These are phyloP conservation scores for Samsoniella hepiali DNA, from an alignment of 2,329 filamentous ascomycete genomes.

Conservation along the genomic window DNA sequence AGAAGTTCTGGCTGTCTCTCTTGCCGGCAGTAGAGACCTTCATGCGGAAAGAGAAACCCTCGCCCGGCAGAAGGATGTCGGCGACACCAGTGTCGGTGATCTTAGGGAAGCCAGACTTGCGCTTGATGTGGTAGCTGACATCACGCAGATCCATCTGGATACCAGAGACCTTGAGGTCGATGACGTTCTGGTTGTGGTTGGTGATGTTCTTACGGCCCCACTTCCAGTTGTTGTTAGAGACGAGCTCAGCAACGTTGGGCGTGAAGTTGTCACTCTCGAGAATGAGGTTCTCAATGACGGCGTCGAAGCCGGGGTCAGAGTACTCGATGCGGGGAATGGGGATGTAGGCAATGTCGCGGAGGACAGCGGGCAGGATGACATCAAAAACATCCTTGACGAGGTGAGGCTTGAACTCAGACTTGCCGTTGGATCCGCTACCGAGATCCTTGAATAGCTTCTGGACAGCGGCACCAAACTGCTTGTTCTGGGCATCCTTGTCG, in stretches of 20 bases:
- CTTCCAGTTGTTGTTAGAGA: constrained; percentile 89
- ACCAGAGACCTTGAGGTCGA: constrained; percentile 79
- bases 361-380: constrained; percentile 76
- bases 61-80: constrained; percentile 82
- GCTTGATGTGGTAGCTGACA: constrained; percentile 92
- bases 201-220: constrained; percentile 87
- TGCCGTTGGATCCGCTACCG: constrained; percentile 82
- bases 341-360: constrained; percentile 85
- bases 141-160: constrained; percentile 90
- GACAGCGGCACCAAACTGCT: constrained; percentile 69
- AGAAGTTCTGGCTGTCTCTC: constrained; percentile 75
- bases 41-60: constrained; percentile 88
- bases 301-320: constrained; percentile 77
- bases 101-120: constrained; percentile 87
- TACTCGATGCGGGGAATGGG: constrained; percentile 94
- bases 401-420: constrained; percentile 87
- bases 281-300: constrained; percentile 89
- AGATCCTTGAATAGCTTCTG: constrained; percentile 84
- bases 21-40: constrained; percentile 78
- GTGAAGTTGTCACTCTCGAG: constrained; percentile 96
- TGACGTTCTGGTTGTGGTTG: constrained; percentile 78
- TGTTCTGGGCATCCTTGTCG: constrained; percentile 83
- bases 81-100: constrained; percentile 84
- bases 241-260: constrained; percentile 85
- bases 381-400: constrained; percentile 84